Conservation (phyloP, 371 early-diverging fungal species). For the Apophysomyces variabilis region DNA sequence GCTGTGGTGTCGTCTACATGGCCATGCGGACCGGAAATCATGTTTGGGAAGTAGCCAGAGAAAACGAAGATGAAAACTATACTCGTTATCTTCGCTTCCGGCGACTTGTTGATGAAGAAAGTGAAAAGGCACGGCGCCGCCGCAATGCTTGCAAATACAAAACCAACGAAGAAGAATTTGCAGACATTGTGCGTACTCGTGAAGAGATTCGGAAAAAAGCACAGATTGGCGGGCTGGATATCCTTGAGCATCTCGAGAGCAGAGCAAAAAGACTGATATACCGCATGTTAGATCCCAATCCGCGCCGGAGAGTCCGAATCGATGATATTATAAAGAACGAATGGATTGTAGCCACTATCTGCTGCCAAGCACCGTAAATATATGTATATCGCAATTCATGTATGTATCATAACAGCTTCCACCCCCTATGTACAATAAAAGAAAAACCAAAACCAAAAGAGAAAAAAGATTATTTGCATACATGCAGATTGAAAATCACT, state of each 20-base stretch:
- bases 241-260: constrained; percentile 25
- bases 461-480: too few relatives aligned
- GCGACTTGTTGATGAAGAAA: constrained; percentile 17
- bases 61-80: constrained; percentile 28
- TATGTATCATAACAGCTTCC: too few relatives aligned
- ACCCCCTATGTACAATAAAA: too few relatives aligned
- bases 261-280: constrained; percentile 55
- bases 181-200: constrained; percentile 12
- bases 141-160: constrained; percentile 25
- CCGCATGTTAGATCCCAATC: constrained; percentile 82
- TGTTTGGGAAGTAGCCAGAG: constrained; percentile 42
- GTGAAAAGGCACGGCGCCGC: constrained; percentile 24
- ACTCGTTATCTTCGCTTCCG: constrained; percentile 26
- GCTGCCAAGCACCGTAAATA: background rate
- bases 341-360: background rate
- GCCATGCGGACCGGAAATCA: constrained; percentile 42
- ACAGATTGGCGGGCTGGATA: constrained; percentile 23
- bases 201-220: constrained; percentile 20
- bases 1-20: constrained; percentile 41
- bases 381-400: too few relatives aligned
- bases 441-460: too few relatives aligned
- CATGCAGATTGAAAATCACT: too few relatives aligned
- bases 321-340: background rate
- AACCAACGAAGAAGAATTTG: constrained; percentile 13
- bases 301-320: constrained; percentile 57